Evolutionary conservation across 2,329 filamentous ascomycete species (phyloP).

Genomic region (Curvularia lunata): DNA sequence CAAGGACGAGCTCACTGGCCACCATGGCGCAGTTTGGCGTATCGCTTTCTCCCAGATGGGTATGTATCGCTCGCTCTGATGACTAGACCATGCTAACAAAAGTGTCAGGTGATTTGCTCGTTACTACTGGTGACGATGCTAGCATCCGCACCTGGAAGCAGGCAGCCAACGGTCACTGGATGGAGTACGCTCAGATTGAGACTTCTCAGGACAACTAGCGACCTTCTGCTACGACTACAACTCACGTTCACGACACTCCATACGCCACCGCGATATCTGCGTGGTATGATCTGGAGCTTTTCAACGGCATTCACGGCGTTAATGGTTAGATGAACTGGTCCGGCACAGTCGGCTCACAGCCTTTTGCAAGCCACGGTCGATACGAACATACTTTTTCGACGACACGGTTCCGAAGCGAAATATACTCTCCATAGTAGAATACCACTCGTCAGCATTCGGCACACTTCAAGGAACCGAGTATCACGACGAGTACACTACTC

Average conservation of each 20-base stretch:
- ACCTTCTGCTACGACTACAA: neutral
- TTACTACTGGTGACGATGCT: conserved; percentile 79
- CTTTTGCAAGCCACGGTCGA: neutral
- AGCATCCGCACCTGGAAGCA: conserved; percentile 60
- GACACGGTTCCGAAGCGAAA: neutral
- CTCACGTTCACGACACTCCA: neutral
- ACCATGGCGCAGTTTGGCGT: conserved; percentile 76
- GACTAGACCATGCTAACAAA: conserved; percentile 46
- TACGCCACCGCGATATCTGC: neutral
- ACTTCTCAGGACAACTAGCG: conserved; percentile 41
- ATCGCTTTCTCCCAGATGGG: conserved; percentile 67
- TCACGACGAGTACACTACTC: neutral
- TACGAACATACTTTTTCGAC: neutral
- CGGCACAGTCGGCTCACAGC: neutral
- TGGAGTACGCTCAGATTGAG: conserved; percentile 58
- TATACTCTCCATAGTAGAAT: too few species aligned
- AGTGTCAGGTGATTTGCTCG: conserved; percentile 69
- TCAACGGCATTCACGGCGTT: conserved; percentile 6
- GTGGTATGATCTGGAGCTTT: neutral
- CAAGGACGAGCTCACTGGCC: conserved; percentile 69
- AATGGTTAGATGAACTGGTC: neutral
- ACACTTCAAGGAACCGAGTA: conserved; percentile 9
- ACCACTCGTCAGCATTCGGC: conserved; percentile 21
- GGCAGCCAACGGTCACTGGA: conserved; percentile 56
- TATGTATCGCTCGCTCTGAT: conserved; percentile 27